Evolutionary conservation across 129 eudicot species (phyloP).

Genomic region (Deinandra increscens): DNA sequence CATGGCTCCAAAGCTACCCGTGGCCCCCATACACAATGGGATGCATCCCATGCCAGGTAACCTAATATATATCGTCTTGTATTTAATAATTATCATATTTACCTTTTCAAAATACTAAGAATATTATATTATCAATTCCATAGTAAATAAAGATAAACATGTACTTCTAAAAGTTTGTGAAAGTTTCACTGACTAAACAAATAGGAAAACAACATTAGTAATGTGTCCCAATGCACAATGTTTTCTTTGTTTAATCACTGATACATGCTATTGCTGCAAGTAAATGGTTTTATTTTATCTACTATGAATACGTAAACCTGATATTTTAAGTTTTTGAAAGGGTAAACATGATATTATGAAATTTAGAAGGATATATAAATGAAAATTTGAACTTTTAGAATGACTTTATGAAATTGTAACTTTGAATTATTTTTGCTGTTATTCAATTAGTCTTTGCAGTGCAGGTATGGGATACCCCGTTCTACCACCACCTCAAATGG

Average conservation of each 20-base stretch:
- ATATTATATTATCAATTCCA: background rate
- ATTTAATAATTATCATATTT: background rate
- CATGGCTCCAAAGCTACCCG: slow-evolving; percentile 72
- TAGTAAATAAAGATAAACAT: background rate
- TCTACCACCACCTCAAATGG: slow-evolving; percentile 73
- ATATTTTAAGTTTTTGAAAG: background rate
- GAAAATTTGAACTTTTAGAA: background rate
- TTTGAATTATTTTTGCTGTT: slow-evolving; percentile 27
- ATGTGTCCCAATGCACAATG: too few species aligned
- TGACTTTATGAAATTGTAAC: background rate
- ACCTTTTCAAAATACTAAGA: background rate
- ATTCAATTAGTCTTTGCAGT: slow-evolving; percentile 51
- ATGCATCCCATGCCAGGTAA: slow-evolving; percentile 97
- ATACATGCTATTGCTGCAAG: too few species aligned
- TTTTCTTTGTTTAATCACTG: too few species aligned
- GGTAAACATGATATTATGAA: background rate
- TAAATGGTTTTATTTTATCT: too few species aligned
- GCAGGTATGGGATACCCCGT: slow-evolving; percentile 99
- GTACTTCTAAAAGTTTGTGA: background rate
- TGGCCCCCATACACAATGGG: slow-evolving; percentile 91
- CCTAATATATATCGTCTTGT: background rate
- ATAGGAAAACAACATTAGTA: too few species aligned
- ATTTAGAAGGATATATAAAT: background rate
- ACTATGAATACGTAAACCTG: background rate
- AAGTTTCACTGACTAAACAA: too few species aligned